A percentile compares a stretch with the other conserved stretches of the same genome.
Conservation (phyloP, 805 yeast genomes). For the Kodamaea restingae region DNA sequence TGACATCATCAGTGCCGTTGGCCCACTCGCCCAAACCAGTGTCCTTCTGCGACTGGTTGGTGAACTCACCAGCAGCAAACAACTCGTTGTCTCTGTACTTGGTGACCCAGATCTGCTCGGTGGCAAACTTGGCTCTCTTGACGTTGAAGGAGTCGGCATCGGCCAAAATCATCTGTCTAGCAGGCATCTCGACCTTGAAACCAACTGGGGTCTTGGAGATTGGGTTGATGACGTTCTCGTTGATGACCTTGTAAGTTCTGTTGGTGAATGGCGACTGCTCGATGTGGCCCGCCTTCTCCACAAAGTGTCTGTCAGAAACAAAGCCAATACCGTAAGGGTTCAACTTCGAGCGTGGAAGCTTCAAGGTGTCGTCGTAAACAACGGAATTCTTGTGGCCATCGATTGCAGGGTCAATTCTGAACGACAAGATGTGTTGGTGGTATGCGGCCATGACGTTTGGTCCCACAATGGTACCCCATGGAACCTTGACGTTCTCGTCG, state of each 20-base stretch:
- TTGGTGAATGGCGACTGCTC: slow-evolving; percentile 74
- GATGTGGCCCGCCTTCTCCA: slow-evolving; percentile 67
- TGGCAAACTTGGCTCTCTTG: slow-evolving; percentile 71
- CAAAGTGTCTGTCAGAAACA: slow-evolving; percentile 54
- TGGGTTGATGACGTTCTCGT: slow-evolving; percentile 68
- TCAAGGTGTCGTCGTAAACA: slow-evolving; percentile 63
- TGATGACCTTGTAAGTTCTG: slow-evolving; percentile 71
- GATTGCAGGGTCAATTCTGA: slow-evolving; percentile 77
- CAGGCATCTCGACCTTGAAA: slow-evolving; percentile 70
- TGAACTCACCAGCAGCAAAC: slow-evolving; percentile 82
- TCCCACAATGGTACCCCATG: slow-evolving; percentile 73
- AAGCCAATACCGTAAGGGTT: slow-evolving; percentile 74
- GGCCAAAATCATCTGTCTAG: slow-evolving; percentile 72
- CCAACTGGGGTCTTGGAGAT: slow-evolving; percentile 70
- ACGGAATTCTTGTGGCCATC: slow-evolving; percentile 80
- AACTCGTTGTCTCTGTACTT: slow-evolving; percentile 69
- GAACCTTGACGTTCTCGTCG: slow-evolving; percentile 61
- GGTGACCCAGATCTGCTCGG: slow-evolving; percentile 79
- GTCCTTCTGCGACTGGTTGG: slow-evolving; percentile 71
- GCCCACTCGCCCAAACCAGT: slow-evolving; percentile 73
- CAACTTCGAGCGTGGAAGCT: slow-evolving; percentile 50
- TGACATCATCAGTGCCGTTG: slow-evolving; percentile 59
- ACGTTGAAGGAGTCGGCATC: slow-evolving; percentile 58
- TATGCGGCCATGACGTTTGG: slow-evolving; percentile 81
- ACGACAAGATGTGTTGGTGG: slow-evolving; percentile 77